A percentile compares a stretch with the other conserved stretches of the same genome.
Conservation (phyloP, 805 yeast species). For the Kazachstania africana region DNA sequence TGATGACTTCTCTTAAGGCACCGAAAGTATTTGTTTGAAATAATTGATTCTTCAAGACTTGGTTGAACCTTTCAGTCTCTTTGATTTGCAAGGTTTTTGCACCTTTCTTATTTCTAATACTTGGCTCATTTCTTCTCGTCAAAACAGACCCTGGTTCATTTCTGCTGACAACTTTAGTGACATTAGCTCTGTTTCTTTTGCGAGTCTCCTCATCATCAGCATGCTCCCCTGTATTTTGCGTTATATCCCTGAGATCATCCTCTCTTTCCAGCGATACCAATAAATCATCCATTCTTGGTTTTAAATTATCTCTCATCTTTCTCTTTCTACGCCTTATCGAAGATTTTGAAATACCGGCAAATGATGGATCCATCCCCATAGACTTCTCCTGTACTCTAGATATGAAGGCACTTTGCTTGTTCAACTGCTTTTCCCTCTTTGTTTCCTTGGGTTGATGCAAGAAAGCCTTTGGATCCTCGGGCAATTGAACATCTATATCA, state of each 20-base stretch:
- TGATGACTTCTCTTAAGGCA: slow-evolving; percentile 50
- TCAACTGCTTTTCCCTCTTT: slow-evolving; percentile 40
- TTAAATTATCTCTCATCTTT: slow-evolving; percentile 47
- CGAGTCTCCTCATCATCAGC: slow-evolving; percentile 6
- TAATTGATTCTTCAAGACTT: slow-evolving; percentile 40
- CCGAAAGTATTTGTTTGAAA: slow-evolving; percentile 54
- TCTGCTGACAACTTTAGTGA: slow-evolving; percentile 4
- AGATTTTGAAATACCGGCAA: slow-evolving; percentile 50
- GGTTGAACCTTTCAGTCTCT: slow-evolving; percentile 49
- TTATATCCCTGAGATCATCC: slow-evolving; percentile 12
- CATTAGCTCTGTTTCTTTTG: neutral
- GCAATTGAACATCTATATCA: slow-evolving; percentile 5
- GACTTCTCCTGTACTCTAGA: slow-evolving; percentile 12
- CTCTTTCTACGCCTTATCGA: slow-evolving; percentile 54
- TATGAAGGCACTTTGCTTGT: slow-evolving; percentile 28
- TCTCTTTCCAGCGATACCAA: slow-evolving; percentile 37
- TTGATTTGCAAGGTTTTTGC: slow-evolving; percentile 41
- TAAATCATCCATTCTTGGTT: slow-evolving; percentile 57
- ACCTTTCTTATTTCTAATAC: slow-evolving; percentile 42
- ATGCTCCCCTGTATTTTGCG: slow-evolving; percentile 7
- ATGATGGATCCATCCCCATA: slow-evolving; percentile 15
- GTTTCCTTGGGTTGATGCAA: slow-evolving; percentile 41
- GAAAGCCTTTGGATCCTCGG: slow-evolving; percentile 34
- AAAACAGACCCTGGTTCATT: slow-evolving; percentile 7
- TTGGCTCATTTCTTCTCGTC: slow-evolving; percentile 35